These are phyloP conservation scores for Tripterygium wilfordii DNA, from an alignment of 177 flowering plant genomes.

Conservation along the genomic window DNA sequence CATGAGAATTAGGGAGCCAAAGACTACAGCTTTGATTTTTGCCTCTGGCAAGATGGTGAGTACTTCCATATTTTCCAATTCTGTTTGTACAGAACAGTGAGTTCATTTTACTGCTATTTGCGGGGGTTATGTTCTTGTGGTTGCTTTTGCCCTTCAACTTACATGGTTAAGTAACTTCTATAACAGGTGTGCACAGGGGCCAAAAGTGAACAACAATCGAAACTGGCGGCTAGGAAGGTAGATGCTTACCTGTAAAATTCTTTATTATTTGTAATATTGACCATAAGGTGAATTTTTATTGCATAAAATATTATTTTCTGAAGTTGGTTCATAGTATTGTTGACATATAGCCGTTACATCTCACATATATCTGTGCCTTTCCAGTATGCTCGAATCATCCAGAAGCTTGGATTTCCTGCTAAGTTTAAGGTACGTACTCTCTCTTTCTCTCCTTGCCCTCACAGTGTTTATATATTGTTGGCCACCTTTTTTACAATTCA, in stretches of 20 bases:
- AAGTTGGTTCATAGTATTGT: too few relatives aligned
- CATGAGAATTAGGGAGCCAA: slow-evolving; percentile 86
- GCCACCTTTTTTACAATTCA: too few relatives aligned
- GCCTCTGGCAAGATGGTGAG: slow-evolving; percentile 90
- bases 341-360: too few relatives aligned
- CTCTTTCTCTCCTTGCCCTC: too few relatives aligned
- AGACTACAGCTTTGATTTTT: slow-evolving; percentile 84
- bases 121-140: not conserved
- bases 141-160: not conserved
- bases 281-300: too few relatives aligned
- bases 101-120: slow-evolving; percentile 8
- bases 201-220: slow-evolving; percentile 84
- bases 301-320: too few relatives aligned
- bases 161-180: not conserved
- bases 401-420: slow-evolving; percentile 89
- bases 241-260: too few relatives aligned
- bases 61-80: too few relatives aligned
- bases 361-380: slow-evolving; percentile 2
- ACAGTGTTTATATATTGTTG: too few relatives aligned
- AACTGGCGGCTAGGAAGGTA: slow-evolving; percentile 84
- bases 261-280: too few relatives aligned
- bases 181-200: slow-evolving; percentile 93
- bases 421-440: slow-evolving; percentile 96
- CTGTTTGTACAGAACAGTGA: too few relatives aligned
- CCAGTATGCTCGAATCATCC: slow-evolving; percentile 87